phyloP scores from a whole-genome alignment of 768 basidiomycete species.

The Tubosaeta sp. region DNA sequence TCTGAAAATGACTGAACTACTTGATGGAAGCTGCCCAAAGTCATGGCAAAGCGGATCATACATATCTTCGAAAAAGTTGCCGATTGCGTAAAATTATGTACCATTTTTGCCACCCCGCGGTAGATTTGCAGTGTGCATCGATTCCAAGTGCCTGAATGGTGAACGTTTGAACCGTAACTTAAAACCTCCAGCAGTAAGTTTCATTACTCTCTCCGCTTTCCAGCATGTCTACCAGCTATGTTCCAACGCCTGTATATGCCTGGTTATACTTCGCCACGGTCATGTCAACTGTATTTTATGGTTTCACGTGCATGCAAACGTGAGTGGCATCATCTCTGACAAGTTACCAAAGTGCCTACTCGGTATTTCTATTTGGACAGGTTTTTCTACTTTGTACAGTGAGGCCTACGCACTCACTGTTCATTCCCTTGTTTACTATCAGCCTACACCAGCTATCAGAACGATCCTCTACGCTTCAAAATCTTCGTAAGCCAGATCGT shows the following conservation, averaged over 20 bases:
- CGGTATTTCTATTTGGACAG: neutral
- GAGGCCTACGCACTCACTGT: neutral
- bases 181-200: too few relatives aligned
- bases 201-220: neutral
- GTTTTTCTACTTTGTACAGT: conserved; percentile 4
- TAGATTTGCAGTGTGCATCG: too few relatives aligned
- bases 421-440: neutral
- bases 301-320: conserved; percentile 1
- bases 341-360: neutral
- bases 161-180: too few relatives aligned
- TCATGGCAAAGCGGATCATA: too few relatives aligned
- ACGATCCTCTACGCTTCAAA: neutral
- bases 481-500: neutral
- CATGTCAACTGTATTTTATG: neutral
- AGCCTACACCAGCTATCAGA: neutral
- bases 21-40: too few relatives aligned
- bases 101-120: too few relatives aligned
- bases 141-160: too few relatives aligned
- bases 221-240: neutral
- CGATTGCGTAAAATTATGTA: too few relatives aligned
- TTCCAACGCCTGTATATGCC: neutral
- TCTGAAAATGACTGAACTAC: too few relatives aligned
- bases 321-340: neutral
- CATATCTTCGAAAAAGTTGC: too few relatives aligned
- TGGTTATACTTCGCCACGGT: neutral